Percentiles rank a stretch among this genome's conserved stretches.
Conservation (phyloP, 2,329 filamentous ascomycete genomes). For the Lecanoromycetidae sp. region DNA sequence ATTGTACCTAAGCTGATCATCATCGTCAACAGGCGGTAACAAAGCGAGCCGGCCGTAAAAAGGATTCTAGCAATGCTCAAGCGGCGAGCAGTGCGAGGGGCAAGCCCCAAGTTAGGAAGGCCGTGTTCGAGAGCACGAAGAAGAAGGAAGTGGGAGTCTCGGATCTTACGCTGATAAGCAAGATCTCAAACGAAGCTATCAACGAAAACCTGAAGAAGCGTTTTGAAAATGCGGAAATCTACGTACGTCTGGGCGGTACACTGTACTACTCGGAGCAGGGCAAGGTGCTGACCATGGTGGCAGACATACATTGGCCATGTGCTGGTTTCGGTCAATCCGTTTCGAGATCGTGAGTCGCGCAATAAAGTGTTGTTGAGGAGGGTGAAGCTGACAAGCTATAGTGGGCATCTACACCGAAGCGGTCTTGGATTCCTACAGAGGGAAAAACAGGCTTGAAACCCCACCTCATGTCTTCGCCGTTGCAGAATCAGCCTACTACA, state of each 20-base stretch:
- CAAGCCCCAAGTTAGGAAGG: constrained; percentile 74
- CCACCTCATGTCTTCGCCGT: constrained; percentile 96
- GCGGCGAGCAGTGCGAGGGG: constrained; percentile 35
- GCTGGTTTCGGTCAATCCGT: constrained; percentile 96
- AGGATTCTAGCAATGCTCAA: constrained; percentile 36
- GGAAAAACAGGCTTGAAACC: constrained; percentile 89
- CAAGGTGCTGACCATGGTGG: constrained; percentile 13
- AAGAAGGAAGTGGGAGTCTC: constrained; percentile 99
- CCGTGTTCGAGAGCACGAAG: constrained; percentile 88
- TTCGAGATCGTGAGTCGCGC: constrained; percentile 60
- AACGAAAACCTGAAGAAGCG: constrained; percentile 98
- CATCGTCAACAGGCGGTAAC: constrained; percentile 36
- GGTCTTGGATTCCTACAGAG: constrained; percentile 85
- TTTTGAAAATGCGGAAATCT: constrained; percentile 95
- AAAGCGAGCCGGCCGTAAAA: constrained; percentile 47
- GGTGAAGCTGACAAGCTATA: constrained; percentile 32
- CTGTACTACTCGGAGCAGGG: not conserved
- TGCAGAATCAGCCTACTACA: constrained; percentile 93
- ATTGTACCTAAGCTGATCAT: constrained; percentile 12
- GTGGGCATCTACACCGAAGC: constrained; percentile 95
- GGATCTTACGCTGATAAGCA: constrained; percentile 92
- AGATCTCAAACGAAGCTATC: constrained; percentile 97
- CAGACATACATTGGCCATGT: constrained; percentile 98
- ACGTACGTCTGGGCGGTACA: constrained; percentile 41
- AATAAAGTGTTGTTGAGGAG: not conserved